Evolutionary conservation across 345 rosid species (phyloP).

Genomic region (Eucalyptus melliodora): DNA sequence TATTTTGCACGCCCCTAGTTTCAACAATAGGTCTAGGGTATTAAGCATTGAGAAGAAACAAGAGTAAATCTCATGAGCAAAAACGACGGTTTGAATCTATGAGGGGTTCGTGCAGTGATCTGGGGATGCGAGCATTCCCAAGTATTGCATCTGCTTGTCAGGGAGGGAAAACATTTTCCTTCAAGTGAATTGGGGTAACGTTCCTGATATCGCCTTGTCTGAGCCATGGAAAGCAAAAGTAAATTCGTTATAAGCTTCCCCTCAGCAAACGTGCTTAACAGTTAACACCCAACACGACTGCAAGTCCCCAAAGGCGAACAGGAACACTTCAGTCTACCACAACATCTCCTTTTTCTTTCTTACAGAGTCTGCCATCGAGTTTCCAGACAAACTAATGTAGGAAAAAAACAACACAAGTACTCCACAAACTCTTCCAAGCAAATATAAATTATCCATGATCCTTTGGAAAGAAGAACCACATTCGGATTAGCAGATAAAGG

Average conservation of each 20-base stretch:
- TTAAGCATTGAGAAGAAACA: too few relatives aligned
- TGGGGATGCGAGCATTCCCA: neutral
- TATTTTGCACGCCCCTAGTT: too few relatives aligned
- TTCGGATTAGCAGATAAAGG: constrained; percentile 42
- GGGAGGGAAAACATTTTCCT: neutral
- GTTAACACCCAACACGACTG: neutral
- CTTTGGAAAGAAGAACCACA: neutral
- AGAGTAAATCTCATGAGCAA: neutral
- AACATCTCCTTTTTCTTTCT: neutral
- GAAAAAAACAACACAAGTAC: neutral
- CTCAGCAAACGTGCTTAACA: neutral
- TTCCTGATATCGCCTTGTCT: neutral
- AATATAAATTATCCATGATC: neutral
- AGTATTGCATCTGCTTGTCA: neutral
- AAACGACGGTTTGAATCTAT: neutral
- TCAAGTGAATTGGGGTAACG: neutral
- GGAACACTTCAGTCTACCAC: neutral
- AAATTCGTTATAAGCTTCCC: neutral
- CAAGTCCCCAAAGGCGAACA: neutral
- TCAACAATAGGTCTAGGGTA: too few relatives aligned
- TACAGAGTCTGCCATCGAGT: neutral
- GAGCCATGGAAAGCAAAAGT: neutral
- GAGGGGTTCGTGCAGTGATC: neutral
- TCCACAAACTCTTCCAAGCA: neutral
- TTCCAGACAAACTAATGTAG: neutral